These are phyloP conservation scores for Arabis hirsuta DNA, from an alignment of 345 rosid genomes.

Conservation along the genomic window DNA sequence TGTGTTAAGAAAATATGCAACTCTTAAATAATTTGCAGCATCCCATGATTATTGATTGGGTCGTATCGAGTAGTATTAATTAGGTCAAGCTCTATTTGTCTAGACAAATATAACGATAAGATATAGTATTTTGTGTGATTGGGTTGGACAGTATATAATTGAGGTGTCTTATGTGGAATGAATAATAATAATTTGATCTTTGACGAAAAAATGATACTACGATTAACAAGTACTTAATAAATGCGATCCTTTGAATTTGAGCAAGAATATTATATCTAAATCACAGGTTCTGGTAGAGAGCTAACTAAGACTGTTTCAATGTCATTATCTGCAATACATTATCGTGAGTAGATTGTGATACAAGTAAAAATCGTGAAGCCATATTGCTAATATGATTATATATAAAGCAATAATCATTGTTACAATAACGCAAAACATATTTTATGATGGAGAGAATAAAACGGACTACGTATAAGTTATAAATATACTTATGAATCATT, in stretches of 20 bases:
- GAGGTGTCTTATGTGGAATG: slow-evolving; percentile 6
- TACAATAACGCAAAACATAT: neutral
- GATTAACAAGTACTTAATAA: slow-evolving; percentile 3
- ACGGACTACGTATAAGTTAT: too few relatives aligned
- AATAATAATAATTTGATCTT: slow-evolving; percentile 8
- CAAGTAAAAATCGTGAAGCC: neutral
- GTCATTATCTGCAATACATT: neutral
- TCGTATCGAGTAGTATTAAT: slow-evolving; percentile 20
- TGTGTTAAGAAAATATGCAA: slow-evolving; percentile 27
- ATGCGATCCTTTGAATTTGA: neutral
- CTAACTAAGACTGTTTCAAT: neutral
- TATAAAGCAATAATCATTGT: neutral
- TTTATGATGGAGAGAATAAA: neutral
- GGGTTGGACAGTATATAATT: slow-evolving; percentile 16
- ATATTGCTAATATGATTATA: neutral
- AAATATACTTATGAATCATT: too few relatives aligned
- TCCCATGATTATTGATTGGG: slow-evolving; percentile 29
- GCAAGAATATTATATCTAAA: slow-evolving; percentile 1
- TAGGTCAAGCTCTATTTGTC: slow-evolving; percentile 29
- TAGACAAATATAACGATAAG: slow-evolving; percentile 4
- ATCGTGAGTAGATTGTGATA: neutral
- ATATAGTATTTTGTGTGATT: slow-evolving; percentile 9
- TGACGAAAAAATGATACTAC: slow-evolving; percentile 3
- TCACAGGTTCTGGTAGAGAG: slow-evolving; percentile 10
- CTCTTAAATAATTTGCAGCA: slow-evolving; percentile 20